A percentile compares a stretch with the other conserved stretches of the same genome.
Evolutionary conservation across 1,284 basidiomycete genomes (phyloP).

Genomic region (Fomitopsis pinicola): DNA sequence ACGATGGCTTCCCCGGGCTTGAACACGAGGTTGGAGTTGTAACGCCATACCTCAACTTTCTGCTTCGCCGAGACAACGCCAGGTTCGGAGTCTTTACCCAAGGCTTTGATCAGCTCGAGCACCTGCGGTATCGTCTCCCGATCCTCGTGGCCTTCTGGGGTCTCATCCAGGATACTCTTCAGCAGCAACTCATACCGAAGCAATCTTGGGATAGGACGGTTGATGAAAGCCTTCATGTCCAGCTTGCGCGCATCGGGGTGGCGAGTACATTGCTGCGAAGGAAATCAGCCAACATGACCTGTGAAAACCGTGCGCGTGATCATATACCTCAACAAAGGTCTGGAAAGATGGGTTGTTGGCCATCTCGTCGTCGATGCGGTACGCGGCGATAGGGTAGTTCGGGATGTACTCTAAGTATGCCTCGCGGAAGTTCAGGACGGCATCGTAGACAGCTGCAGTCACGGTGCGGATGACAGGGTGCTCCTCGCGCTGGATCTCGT

Average conservation of each 20-base stretch:
- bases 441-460: constrained; percentile 84
- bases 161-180: constrained; percentile 72
- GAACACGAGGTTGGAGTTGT: constrained; percentile 76
- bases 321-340: constrained; percentile 74
- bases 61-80: constrained; percentile 80
- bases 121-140: constrained; percentile 76
- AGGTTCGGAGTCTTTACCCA: constrained; percentile 82
- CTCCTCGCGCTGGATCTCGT: constrained; percentile 86
- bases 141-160: constrained; percentile 74
- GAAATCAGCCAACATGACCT: not conserved
- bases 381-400: constrained; percentile 92
- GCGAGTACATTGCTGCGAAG: constrained; percentile 57
- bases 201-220: constrained; percentile 84
- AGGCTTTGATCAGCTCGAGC: constrained; percentile 78
- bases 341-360: constrained; percentile 77
- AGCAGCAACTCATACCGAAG: constrained; percentile 88
- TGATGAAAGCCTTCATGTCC: constrained; percentile 87
- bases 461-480: constrained; percentile 83
- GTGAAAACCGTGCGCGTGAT: not conserved
- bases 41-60: constrained; percentile 84
- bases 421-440: constrained; percentile 89
- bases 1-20: constrained; percentile 78
- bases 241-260: constrained; percentile 73
- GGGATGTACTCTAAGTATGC: constrained; percentile 93
- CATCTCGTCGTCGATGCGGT: constrained; percentile 87